phyloP scores from a whole-genome alignment of 352 stramenopile genomes.

The Albugo candida region DNA sequence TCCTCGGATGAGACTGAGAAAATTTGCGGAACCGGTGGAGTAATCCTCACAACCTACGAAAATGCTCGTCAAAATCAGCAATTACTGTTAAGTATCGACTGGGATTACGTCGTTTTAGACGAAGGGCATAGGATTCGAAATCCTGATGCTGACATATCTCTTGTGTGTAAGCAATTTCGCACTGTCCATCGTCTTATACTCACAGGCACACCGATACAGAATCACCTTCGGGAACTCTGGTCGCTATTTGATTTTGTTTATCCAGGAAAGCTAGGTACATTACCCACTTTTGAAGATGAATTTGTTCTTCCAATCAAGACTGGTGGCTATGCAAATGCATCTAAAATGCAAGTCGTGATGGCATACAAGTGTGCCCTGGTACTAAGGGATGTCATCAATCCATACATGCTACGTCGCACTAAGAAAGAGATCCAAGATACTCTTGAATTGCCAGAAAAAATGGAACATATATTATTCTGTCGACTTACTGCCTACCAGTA shows the following conservation, averaged over 20 bases:
- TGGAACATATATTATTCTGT: constrained; percentile 97
- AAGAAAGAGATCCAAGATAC: constrained; percentile 91
- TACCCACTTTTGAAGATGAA: constrained; percentile 93
- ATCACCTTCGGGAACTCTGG: constrained; percentile 94
- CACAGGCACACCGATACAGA: constrained; percentile 84
- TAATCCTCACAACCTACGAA: constrained; percentile 95
- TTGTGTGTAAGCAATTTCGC: constrained; percentile 84
- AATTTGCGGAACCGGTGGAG: constrained; percentile 61
- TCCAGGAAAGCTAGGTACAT: constrained; percentile 91
- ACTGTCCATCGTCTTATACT: constrained; percentile 86
- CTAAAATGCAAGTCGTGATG: constrained; percentile 89
- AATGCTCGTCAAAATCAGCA: constrained; percentile 83
- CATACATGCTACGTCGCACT: constrained; percentile 87
- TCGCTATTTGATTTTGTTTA: constrained; percentile 99
- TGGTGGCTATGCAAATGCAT: constrained; percentile 84
- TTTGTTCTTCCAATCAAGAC: constrained; percentile 94
- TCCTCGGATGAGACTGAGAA: constrained; percentile 3
- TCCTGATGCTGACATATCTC: constrained; percentile 90
- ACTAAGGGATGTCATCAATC: constrained; percentile 91
- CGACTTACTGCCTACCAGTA: constrained; percentile 78
- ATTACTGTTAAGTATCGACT: constrained; percentile 81
- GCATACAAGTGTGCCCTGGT: constrained; percentile 93
- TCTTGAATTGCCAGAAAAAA: constrained; percentile 89
- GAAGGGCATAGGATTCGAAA: constrained; percentile 99
- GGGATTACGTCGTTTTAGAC: constrained; percentile 96